Evolutionary conservation across 2,329 filamentous ascomycete genomes (phyloP).

Genomic region (Xylariaceae sp.): DNA sequence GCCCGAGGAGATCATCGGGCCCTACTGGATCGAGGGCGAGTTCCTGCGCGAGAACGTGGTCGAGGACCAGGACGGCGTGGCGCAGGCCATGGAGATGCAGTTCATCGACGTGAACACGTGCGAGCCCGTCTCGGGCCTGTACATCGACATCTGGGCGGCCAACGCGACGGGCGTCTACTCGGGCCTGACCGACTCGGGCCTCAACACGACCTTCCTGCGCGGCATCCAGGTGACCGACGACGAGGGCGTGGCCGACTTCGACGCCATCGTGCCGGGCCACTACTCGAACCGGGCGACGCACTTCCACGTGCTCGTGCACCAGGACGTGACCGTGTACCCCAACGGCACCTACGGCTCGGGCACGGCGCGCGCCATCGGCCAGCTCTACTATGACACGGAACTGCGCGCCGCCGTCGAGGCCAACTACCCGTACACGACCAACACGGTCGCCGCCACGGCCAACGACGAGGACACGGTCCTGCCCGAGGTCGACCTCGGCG

Average conservation of each 20-base stretch:
- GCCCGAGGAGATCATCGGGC: slow-evolving; percentile 16
- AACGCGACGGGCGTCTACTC: slow-evolving; percentile 35
- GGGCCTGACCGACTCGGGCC: slow-evolving; percentile 24
- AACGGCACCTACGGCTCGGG: slow-evolving; percentile 44
- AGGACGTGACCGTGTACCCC: no score
- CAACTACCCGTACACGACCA: slow-evolving; percentile 36
- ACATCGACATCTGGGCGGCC: slow-evolving; percentile 29
- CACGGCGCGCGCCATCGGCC: slow-evolving; percentile 48
- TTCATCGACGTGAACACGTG: slow-evolving; percentile 28
- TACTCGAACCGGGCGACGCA: slow-evolving; percentile 33
- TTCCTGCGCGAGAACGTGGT: slow-evolving; percentile 27
- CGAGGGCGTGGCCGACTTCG: slow-evolving; percentile 34
- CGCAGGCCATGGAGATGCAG: slow-evolving; percentile 28
- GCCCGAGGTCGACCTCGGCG: slow-evolving; percentile 27
- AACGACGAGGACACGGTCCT: slow-evolving; percentile 45
- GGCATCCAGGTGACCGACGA: slow-evolving; percentile 34
- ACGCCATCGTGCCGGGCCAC: slow-evolving; percentile 37
- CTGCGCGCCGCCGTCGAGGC: slow-evolving; percentile 42
- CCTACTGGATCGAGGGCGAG: slow-evolving; percentile 23
- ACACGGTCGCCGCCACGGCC: slow-evolving; percentile 32
- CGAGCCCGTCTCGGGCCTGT: slow-evolving; percentile 22
- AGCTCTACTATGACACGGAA: slow-evolving; percentile 53
- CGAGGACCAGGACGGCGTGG: slow-evolving; percentile 26
- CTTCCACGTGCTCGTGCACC: no score
- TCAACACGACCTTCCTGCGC: slow-evolving; percentile 35